A percentile compares a stretch with the other conserved stretches of the same genome.
Conservation (phyloP, 2,329 filamentous ascomycete species). For the Tolypocladium tundrense region DNA sequence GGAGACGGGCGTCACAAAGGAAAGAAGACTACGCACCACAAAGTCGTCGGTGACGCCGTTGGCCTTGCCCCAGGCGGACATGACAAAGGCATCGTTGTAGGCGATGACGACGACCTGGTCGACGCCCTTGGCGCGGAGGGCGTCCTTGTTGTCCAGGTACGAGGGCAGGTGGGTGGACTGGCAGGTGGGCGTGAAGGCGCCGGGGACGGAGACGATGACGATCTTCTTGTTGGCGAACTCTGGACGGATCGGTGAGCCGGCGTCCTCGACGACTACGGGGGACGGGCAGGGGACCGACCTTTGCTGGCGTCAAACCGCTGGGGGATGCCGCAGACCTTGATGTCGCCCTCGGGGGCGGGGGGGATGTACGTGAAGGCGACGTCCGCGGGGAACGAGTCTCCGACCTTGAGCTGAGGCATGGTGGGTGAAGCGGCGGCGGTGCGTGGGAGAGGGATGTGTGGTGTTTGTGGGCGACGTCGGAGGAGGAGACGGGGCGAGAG, state of each 20-base stretch:
- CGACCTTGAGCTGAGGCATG: slow-evolving; percentile 62
- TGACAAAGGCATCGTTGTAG: slow-evolving; percentile 77
- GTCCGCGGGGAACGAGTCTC: slow-evolving; percentile 72
- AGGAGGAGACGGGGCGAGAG: not conserved
- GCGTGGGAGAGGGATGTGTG: not conserved
- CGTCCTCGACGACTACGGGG: not conserved
- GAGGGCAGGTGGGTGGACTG: slow-evolving; percentile 70
- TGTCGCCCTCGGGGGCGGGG: slow-evolving; percentile 57
- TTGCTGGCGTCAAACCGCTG: slow-evolving; percentile 71
- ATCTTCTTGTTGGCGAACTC: slow-evolving; percentile 48
- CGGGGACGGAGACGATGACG: slow-evolving; percentile 46
- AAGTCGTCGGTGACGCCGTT: slow-evolving; percentile 64
- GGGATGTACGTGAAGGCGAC: slow-evolving; percentile 80
- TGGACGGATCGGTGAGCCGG: slow-evolving; percentile 13
- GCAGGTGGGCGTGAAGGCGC: slow-evolving; percentile 83
- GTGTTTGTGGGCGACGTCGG: not conserved
- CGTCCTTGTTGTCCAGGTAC: slow-evolving; percentile 61
- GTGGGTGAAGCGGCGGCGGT: not conserved
- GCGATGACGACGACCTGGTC: slow-evolving; percentile 75
- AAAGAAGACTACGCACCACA: slow-evolving; percentile 30
- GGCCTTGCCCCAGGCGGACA: slow-evolving; percentile 85
- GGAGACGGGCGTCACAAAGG: not conserved
- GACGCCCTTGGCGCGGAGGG: slow-evolving; percentile 70
- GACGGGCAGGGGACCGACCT: slow-evolving; percentile 28
- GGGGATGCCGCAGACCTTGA: slow-evolving; percentile 70